phyloP scores from a whole-genome alignment of 306 rosid genomes.

The Spatholobus suberectus region DNA sequence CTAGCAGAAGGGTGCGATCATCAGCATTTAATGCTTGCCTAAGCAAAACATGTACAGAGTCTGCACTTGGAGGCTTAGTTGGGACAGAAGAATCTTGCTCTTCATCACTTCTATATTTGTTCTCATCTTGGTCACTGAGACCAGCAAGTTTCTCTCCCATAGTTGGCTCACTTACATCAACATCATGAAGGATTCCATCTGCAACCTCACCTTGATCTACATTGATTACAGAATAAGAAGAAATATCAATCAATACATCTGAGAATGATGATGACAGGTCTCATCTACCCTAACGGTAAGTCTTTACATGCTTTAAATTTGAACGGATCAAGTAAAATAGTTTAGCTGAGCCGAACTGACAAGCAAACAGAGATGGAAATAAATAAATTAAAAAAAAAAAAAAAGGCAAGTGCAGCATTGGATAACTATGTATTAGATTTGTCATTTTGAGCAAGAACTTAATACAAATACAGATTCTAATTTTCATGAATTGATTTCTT shows the following conservation, averaged over 20 bases:
- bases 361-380: too few relatives aligned
- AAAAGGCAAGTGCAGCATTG: neutral
- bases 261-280: neutral
- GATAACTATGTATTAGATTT: neutral
- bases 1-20: constrained; percentile 64
- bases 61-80: constrained; percentile 68
- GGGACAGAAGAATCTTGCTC: constrained; percentile 44
- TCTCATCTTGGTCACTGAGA: constrained; percentile 48
- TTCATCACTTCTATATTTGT: constrained; percentile 33
- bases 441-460: neutral
- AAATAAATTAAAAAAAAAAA: too few relatives aligned
- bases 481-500: neutral
- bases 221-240: neutral
- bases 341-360: too few relatives aligned
- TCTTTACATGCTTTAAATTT: neutral
- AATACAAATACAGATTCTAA: neutral
- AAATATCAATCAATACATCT: neutral
- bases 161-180: constrained; percentile 64
- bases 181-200: constrained; percentile 50
- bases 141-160: constrained; percentile 76
- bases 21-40: constrained; percentile 79
- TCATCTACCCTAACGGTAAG: neutral
- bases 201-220: constrained; percentile 46
- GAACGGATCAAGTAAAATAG: neutral
- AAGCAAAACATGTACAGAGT: constrained; percentile 73